Evolutionary conservation across 164 flowering plant genomes (phyloP).

Genomic region (Piper betle): DNA sequence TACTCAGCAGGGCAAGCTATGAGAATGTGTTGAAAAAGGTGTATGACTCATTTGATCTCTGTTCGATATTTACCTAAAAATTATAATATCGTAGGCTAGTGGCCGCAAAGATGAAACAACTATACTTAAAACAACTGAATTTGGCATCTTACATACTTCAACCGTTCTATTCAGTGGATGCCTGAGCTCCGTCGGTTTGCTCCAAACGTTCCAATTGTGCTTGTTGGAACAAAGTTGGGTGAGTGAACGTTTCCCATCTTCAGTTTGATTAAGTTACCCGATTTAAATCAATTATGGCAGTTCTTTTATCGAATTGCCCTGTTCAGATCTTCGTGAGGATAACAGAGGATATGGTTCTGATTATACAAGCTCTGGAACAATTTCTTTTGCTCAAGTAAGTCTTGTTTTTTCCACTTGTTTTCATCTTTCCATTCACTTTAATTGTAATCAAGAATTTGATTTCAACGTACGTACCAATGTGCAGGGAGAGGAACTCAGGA

Average conservation of each 20-base stretch:
- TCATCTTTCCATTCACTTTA: background rate
- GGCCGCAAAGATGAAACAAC: background rate
- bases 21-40: conserved; percentile 99
- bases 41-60: background rate
- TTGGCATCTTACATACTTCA: background rate
- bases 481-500: conserved; percentile 53
- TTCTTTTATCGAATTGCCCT: background rate
- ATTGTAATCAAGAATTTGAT: background rate
- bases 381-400: conserved; percentile 72
- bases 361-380: conserved; percentile 50
- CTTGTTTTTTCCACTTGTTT: background rate
- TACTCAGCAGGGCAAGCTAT: conserved; percentile 92
- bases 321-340: conserved; percentile 75
- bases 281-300: background rate
- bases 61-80: background rate
- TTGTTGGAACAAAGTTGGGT: conserved; percentile 97
- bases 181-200: conserved; percentile 96
- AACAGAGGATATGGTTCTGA: conserved; percentile 58
- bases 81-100: background rate
- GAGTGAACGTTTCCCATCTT: conserved; percentile 6
- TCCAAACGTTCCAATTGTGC: conserved; percentile 90
- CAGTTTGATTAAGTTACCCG: background rate
- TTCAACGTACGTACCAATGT: background rate
- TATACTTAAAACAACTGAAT: background rate
- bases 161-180: conserved; percentile 64